phyloP scores from a whole-genome alignment of 2,329 filamentous ascomycete species.

The Fusarium coicis region DNA sequence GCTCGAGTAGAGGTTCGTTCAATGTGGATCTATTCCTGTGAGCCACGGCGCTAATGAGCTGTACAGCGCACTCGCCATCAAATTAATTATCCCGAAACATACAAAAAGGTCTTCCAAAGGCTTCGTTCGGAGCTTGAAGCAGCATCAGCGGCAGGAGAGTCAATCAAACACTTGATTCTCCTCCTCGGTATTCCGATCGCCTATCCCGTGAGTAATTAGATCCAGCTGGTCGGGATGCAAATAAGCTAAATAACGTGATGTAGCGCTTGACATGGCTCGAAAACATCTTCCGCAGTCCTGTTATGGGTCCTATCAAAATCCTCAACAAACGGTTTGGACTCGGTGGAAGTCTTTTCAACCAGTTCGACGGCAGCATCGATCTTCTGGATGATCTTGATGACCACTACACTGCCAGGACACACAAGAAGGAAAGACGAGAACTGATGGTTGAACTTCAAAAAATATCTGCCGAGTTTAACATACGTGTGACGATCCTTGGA shows the following conservation, averaged over 20 bases:
- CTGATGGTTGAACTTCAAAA: slow-evolving; percentile 85
- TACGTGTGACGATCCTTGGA: slow-evolving; percentile 90
- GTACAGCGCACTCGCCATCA: slow-evolving; percentile 84
- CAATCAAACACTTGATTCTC: slow-evolving; percentile 89
- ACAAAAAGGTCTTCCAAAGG: slow-evolving; percentile 83
- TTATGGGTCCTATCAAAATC: slow-evolving; percentile 90
- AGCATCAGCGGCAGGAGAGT: slow-evolving; percentile 73
- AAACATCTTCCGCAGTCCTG: slow-evolving; percentile 85
- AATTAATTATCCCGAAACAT: slow-evolving; percentile 93
- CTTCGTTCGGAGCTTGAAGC: slow-evolving; percentile 77
- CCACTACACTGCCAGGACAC: slow-evolving; percentile 91
- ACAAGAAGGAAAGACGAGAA: slow-evolving; percentile 86
- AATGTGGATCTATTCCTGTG: neutral
- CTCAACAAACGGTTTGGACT: slow-evolving; percentile 91
- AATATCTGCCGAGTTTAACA: slow-evolving; percentile 84
- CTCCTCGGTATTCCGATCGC: slow-evolving; percentile 88
- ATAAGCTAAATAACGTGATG: slow-evolving; percentile 15
- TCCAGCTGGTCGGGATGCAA: neutral
- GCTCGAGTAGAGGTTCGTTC: slow-evolving; percentile 82
- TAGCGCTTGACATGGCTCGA: slow-evolving; percentile 94
- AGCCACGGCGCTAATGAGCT: slow-evolving; percentile 55
- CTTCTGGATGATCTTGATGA: slow-evolving; percentile 93
- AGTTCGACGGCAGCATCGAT: slow-evolving; percentile 93
- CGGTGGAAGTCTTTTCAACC: slow-evolving; percentile 87
- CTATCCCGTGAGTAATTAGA: slow-evolving; percentile 71